Percentiles rank a stretch among this genome's conserved stretches.
These are phyloP conservation scores for Dryadomyces quercus-mongolicae DNA, from an alignment of 2,329 filamentous ascomycete genomes.

Conservation along the genomic window DNA sequence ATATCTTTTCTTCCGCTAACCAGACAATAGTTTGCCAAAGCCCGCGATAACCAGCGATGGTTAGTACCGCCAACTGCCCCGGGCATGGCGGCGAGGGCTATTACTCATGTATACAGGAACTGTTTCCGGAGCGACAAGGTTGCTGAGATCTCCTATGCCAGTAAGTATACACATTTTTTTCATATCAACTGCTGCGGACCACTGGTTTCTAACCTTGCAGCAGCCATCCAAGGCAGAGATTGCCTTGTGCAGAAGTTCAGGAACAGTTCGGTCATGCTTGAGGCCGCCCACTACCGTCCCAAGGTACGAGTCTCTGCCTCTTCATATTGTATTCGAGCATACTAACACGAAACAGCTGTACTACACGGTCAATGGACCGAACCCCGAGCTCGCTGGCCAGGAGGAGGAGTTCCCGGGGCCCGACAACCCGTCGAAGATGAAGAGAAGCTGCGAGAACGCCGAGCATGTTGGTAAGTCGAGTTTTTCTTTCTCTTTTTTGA, in stretches of 20 bases:
- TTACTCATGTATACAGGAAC: slow-evolving; percentile 38
- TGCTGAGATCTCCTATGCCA: slow-evolving; percentile 91
- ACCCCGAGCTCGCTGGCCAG: slow-evolving; percentile 45
- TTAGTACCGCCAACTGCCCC: slow-evolving; percentile 19
- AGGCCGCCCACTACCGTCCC: slow-evolving; percentile 68
- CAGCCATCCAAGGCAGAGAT: slow-evolving; percentile 84
- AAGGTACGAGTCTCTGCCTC: slow-evolving; percentile 40
- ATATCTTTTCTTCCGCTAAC: slow-evolving; percentile 10
- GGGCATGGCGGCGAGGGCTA: background rate
- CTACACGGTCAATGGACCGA: slow-evolving; percentile 35
- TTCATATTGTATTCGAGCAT: background rate
- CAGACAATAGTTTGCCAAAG: slow-evolving; percentile 53
- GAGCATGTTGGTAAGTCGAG: slow-evolving; percentile 56
- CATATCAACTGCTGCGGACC: no score
- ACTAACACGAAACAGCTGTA: slow-evolving; percentile 30
- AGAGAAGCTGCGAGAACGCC: slow-evolving; percentile 76
- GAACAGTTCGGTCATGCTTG: slow-evolving; percentile 92
- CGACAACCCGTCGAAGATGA: slow-evolving; percentile 80
- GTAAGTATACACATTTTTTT: slow-evolving; percentile 33
- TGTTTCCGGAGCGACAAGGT: slow-evolving; percentile 75
- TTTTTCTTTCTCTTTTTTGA: no score
- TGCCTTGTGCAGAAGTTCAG: slow-evolving; percentile 90
- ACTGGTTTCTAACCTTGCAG: background rate
- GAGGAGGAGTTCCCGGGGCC: slow-evolving; percentile 67
- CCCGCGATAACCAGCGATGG: slow-evolving; percentile 60